Evolutionary conservation across 305 asterid species (phyloP).

Genomic region (Ruellia speciosa): DNA sequence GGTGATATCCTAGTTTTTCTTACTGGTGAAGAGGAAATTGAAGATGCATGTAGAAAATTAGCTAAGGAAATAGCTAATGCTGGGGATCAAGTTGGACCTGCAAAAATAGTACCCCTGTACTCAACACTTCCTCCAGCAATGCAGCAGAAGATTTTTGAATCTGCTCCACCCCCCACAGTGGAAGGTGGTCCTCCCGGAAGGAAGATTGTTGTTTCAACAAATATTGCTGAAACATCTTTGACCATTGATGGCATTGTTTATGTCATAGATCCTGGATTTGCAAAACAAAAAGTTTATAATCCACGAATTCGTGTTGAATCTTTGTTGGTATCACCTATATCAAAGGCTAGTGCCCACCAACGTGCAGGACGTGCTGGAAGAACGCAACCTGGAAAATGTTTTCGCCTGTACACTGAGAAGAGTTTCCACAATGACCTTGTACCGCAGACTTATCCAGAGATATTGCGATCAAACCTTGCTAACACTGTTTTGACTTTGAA

Average conservation of each 20-base stretch:
- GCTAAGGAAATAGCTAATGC: constrained; percentile 64
- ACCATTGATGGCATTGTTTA: constrained; percentile 96
- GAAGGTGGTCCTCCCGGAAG: constrained; percentile 96
- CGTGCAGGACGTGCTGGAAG: constrained; percentile 99
- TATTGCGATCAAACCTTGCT: constrained; percentile 79
- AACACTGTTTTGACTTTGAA: constrained; percentile 84
- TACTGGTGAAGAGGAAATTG: constrained; percentile 97
- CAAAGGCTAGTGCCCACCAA: constrained; percentile 98
- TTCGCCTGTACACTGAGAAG: constrained; percentile 83
- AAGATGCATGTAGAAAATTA: constrained; percentile 86
- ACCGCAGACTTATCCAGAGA: constrained; percentile 93
- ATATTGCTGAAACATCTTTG: constrained; percentile 93
- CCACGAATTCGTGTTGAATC: constrained; percentile 92
- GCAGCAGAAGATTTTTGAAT: constrained; percentile 95
- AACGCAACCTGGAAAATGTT: constrained; percentile 96
- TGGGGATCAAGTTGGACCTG: constrained; percentile 92
- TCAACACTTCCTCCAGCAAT: constrained; percentile 94
- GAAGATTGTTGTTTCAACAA: constrained; percentile 91
- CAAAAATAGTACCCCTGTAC: constrained; percentile 78
- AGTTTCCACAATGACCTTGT: constrained; percentile 82
- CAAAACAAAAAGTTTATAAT: constrained; percentile 85
- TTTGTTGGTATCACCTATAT: constrained; percentile 92
- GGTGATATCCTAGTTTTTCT: constrained; percentile 97
- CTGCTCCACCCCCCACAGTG: constrained; percentile 81
- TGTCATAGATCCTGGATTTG: constrained; percentile 94